Percentiles rank a stretch among this genome's conserved stretches.
These are phyloP conservation scores for Acacia concinna DNA, from an alignment of 331 rosid genomes.

Conservation along the genomic window DNA sequence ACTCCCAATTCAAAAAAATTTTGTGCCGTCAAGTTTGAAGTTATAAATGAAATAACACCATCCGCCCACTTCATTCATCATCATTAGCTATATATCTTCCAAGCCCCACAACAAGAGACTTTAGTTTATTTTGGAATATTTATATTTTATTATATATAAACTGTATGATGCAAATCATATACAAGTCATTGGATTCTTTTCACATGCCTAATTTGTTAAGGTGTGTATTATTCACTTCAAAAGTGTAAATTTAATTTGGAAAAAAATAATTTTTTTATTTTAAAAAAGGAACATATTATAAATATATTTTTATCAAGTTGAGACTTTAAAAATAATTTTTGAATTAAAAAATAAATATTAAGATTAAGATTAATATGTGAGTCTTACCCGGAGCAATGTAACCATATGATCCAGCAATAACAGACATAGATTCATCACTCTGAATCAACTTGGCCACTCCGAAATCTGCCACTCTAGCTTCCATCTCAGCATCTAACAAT, in stretches of 20 bases:
- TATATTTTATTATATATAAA: not conserved
- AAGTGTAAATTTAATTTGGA: not conserved
- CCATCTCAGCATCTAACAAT: conserved; percentile 76
- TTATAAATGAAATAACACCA: not conserved
- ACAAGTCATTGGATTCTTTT: not conserved
- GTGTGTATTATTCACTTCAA: not conserved
- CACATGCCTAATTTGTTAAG: not conserved
- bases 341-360: not conserved
- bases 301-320: not conserved
- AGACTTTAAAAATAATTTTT: not conserved
- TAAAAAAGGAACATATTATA: not conserved
- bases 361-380: not conserved
- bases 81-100: not conserved
- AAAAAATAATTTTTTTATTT: not conserved
- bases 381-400: conserved; percentile 92
- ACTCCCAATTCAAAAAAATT: not conserved
- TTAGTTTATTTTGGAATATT: not conserved
- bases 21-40: not conserved
- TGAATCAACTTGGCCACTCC: conserved; percentile 92
- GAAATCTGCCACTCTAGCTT: conserved; percentile 93
- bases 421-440: conserved; percentile 85
- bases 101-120: not conserved
- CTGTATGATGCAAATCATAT: not conserved
- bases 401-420: conserved; percentile 95
- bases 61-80: not conserved